phyloP scores from a whole-genome alignment of 371 early-diverging fungal species.

The Batkoa obscura region DNA sequence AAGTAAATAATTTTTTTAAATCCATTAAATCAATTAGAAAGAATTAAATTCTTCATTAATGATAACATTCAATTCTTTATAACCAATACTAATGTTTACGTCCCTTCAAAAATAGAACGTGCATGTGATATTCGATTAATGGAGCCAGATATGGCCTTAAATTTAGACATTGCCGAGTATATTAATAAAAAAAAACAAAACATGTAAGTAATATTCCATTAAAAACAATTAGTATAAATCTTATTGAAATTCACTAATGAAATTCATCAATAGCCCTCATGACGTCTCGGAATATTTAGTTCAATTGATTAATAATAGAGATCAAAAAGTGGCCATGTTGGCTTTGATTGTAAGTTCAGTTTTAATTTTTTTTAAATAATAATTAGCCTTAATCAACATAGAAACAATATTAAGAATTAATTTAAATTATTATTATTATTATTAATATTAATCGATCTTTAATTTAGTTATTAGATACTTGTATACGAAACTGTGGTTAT shows the following conservation, averaged over 20 bases:
- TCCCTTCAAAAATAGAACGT: constrained; percentile 22
- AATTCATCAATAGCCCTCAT: constrained; percentile 35
- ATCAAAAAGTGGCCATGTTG: constrained; percentile 39
- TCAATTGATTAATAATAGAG: constrained; percentile 49
- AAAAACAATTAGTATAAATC: background rate
- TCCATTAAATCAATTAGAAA: background rate
- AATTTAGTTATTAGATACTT: constrained; percentile 63
- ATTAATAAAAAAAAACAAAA: constrained; percentile 75
- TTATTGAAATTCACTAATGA: background rate
- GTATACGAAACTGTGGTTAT: constrained; percentile 92
- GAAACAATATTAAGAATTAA: no score
- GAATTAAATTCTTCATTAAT: background rate
- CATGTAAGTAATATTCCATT: constrained; percentile 25
- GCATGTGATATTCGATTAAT: constrained; percentile 51
- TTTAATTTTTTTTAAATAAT: background rate
- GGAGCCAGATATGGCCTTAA: constrained; percentile 66
- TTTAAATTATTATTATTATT: no score
- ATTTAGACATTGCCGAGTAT: constrained; percentile 82
- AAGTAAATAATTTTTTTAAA: background rate
- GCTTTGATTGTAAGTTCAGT: constrained; percentile 38
- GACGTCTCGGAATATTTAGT: constrained; percentile 71
- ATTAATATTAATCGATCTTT: no score
- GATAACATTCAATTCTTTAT: no score
- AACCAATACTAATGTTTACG: background rate
- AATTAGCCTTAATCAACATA: background rate